A percentile compares a stretch with the other conserved stretches of the same genome.
Evolutionary conservation across 306 rosid species (phyloP).

Genomic region (Castanopsis chinensis): DNA sequence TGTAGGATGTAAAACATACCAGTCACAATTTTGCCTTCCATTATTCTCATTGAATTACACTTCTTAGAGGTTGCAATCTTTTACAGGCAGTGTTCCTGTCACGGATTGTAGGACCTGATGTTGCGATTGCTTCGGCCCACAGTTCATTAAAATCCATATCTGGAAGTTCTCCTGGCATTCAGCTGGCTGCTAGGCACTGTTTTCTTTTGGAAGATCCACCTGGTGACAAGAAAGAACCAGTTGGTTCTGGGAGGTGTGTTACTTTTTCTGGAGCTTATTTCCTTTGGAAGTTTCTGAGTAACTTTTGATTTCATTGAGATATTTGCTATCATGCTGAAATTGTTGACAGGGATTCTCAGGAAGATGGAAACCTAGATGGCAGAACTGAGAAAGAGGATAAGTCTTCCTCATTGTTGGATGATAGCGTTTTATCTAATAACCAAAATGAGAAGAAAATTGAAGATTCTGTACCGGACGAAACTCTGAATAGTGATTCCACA

Average conservation of each 20-base stretch:
- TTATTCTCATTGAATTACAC: background rate
- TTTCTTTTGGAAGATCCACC: conserved; percentile 78
- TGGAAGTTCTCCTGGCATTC: conserved; percentile 59
- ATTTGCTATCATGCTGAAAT: conserved; percentile 40
- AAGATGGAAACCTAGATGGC: conserved; percentile 40
- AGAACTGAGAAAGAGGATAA: conserved; percentile 40
- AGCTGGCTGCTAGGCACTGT: conserved; percentile 77
- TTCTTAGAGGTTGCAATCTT: conserved; percentile 15
- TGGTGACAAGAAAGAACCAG: conserved; percentile 48
- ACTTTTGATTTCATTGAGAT: conserved; percentile 27
- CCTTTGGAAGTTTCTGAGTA: conserved; percentile 15
- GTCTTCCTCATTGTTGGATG: conserved; percentile 31
- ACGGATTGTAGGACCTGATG: conserved; percentile 73
- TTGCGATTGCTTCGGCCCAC: conserved; percentile 78
- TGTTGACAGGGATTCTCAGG: conserved; percentile 41
- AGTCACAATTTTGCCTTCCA: background rate
- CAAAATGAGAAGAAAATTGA: conserved; percentile 27
- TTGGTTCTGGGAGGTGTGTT: conserved; percentile 55
- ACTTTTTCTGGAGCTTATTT: conserved; percentile 26
- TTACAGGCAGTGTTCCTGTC: conserved; percentile 76
- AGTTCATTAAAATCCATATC: conserved; percentile 62
- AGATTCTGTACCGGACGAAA: conserved; percentile 45
- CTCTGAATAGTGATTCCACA: conserved; percentile 31
- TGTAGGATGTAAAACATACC: background rate
- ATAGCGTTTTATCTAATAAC: conserved; percentile 34